These are phyloP conservation scores for Periconia digitata DNA, from an alignment of 2,329 filamentous ascomycete species.

Conservation along the genomic window DNA sequence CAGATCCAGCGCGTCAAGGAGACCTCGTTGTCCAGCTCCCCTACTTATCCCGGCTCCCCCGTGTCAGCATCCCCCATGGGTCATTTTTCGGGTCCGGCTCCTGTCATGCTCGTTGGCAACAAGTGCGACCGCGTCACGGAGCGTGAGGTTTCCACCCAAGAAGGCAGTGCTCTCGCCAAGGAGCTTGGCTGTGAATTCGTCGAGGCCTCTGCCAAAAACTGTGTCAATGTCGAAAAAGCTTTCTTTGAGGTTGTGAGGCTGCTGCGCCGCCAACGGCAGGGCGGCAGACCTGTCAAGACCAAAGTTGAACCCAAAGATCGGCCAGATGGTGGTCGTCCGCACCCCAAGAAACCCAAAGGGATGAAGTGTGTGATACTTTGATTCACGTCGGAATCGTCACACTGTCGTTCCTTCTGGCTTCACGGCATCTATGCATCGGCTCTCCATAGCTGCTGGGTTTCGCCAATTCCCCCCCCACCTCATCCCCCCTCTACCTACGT, in stretches of 20 bases:
- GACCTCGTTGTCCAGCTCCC: constrained; percentile 70
- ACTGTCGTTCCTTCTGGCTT: neutral
- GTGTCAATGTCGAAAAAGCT: constrained; percentile 96
- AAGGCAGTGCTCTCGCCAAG: constrained; percentile 87
- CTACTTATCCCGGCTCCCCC: constrained; percentile 75
- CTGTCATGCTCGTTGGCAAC: constrained; percentile 98
- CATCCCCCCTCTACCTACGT: no score
- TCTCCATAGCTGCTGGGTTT: neutral
- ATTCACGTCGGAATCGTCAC: constrained; percentile 5
- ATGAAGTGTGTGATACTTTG: constrained; percentile 40
- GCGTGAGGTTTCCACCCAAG: constrained; percentile 93
- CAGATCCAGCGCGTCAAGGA: constrained; percentile 98
- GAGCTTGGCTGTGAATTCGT: constrained; percentile 96
- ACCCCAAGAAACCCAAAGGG: neutral
- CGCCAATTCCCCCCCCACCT: constrained; percentile 9
- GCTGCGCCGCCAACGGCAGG: constrained; percentile 77
- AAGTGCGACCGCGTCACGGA: constrained; percentile 97
- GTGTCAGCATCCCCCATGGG: constrained; percentile 60
- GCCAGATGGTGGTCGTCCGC: constrained; percentile 28
- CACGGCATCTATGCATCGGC: neutral
- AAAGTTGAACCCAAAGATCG: constrained; percentile 7
- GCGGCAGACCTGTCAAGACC: constrained; percentile 15
- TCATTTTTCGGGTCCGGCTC: constrained; percentile 67
- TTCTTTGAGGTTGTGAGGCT: constrained; percentile 97
- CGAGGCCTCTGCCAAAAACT: constrained; percentile 95